Evolutionary conservation across 306 rosid genomes (phyloP).

Genomic region (Fragaria ananassa): DNA sequence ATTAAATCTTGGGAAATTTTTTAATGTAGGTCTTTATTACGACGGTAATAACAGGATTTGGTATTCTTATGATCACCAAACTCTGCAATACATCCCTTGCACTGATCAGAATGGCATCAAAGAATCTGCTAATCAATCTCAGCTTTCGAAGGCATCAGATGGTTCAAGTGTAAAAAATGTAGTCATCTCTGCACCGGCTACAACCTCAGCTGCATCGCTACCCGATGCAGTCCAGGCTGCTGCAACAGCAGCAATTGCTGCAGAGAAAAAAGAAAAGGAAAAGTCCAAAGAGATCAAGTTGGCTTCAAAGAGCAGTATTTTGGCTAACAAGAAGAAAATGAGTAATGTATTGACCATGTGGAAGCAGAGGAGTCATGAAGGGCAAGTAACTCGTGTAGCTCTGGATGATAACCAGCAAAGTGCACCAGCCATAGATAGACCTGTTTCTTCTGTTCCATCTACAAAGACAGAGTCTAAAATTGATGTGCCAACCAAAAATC

Average conservation of each 20-base stretch:
- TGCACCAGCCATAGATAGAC: conserved; percentile 54
- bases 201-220: conserved; percentile 70
- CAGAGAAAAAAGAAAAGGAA: conserved; percentile 93
- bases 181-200: conserved; percentile 90
- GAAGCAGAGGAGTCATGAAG: conserved; percentile 98
- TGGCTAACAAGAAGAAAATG: conserved; percentile 96
- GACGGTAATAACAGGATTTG: conserved; percentile 84
- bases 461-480: conserved; percentile 58
- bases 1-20: conserved; percentile 17
- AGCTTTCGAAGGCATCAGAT: conserved; percentile 59
- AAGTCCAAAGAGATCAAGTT: conserved; percentile 84
- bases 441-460: conserved; percentile 49
- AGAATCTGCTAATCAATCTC: conserved; percentile 52
- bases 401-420: conserved; percentile 63
- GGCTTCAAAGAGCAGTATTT: conserved; percentile 91
- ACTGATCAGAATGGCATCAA: conserved; percentile 69
- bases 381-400: conserved; percentile 81
- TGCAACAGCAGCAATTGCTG: conserved; percentile 88
- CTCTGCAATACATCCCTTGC: conserved; percentile 79
- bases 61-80: conserved; percentile 86
- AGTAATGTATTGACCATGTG: conserved; percentile 90
- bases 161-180: conserved; percentile 64
- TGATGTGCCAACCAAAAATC: conserved; percentile 47
- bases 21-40: conserved; percentile 76
- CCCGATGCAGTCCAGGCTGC: conserved; percentile 97